Evolutionary conservation across 306 rosid species (phyloP).

Genomic region (Prunus mira): DNA sequence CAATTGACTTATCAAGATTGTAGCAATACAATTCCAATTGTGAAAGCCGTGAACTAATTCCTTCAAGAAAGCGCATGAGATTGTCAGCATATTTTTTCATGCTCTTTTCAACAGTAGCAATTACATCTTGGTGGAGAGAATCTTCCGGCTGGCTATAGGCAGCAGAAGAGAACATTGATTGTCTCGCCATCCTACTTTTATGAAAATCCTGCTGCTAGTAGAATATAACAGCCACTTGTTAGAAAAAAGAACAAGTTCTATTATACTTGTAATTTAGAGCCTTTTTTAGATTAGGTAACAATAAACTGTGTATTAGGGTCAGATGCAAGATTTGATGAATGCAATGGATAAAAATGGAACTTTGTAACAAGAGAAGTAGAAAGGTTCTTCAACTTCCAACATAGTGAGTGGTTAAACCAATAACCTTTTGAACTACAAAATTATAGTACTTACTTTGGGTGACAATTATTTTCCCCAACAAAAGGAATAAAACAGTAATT

Average conservation of each 20-base stretch:
- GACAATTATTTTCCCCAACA: not conserved
- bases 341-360: not conserved
- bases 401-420: not conserved
- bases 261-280: not conserved
- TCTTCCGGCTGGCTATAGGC: constrained; percentile 61
- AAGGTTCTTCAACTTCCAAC: not conserved
- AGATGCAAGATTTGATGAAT: not conserved
- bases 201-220: constrained; percentile 55
- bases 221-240: not conserved
- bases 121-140: constrained; percentile 55
- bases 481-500: not conserved
- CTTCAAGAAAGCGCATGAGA: constrained; percentile 82
- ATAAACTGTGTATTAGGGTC: not conserved
- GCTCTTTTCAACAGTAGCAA: constrained; percentile 72
- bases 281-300: not conserved
- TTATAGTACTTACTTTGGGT: not conserved
- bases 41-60: constrained; percentile 80
- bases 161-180: constrained; percentile 48
- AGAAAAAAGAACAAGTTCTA: not conserved
- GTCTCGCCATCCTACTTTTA: constrained; percentile 49
- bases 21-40: constrained; percentile 88
- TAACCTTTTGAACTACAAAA: not conserved
- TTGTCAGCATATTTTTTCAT: constrained; percentile 78
- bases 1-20: constrained; percentile 84
- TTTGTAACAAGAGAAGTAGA: too few species aligned